Evolutionary conservation across 2,329 filamentous ascomycete genomes (phyloP), one percentile per base, ranked within the genome.

Genomic region (Chaetomium olivaceum): DNA sequence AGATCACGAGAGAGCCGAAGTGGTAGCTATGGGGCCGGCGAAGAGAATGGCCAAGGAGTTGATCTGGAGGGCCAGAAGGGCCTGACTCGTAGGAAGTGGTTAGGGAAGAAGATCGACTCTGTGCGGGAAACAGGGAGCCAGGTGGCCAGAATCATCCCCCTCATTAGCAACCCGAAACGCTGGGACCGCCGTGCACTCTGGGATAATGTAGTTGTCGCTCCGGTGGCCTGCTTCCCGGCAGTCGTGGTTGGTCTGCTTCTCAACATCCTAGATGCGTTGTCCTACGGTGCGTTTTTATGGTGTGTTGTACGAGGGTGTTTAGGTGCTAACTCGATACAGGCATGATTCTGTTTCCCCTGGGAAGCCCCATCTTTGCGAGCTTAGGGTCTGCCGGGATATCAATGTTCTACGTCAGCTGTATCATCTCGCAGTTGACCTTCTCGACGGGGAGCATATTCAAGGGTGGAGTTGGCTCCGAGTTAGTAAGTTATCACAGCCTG

Each of bases 341-440:
- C 72, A 95, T 96, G 91, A 97, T 97, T 73, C 80, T 99, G 14
- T 99, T 99, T 71, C 95, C 95, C 0, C 83, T 99, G 0, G 93
- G 94, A 7, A 90, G 91, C 68, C 87, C 91, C 8, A 85, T 97
- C 23, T 99, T 99, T 76, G 87, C 90, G 31, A 85, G 90, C 68
- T 86, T 98, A 7, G 95, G 94, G 1, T 89, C 94, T 0, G 94
- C 97, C 64, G 95, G 95, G 27, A 97, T 99, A 63, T 97, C 95
- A 0, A 97, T 99, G 78, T 99, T 98, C 80, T 99, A 98, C 76
- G 91, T 99, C 71, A 97, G 93, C 82, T 97, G 93, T 64, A 97
- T 99, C 69, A 86, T 98, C 50, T 91, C 95, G 0, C 95, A 99
- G 76, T 78, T 99, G 60, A 91, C 92, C 19, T 98, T 94, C 76